phyloP scores from a whole-genome alignment of 305 asterid genomes.

The Fraxinus floribunda region DNA sequence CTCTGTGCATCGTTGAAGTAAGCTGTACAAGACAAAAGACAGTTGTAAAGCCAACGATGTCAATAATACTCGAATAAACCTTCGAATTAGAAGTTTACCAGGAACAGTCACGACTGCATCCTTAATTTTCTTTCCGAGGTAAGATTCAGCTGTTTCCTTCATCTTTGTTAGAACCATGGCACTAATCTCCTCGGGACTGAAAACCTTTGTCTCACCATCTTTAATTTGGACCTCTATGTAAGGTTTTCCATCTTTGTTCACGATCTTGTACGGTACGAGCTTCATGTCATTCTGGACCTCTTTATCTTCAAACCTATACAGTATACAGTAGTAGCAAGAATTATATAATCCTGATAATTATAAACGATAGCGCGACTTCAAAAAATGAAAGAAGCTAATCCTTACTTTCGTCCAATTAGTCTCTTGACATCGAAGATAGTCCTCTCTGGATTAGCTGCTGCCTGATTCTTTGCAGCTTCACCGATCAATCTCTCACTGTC shows the following conservation, averaged over 20 bases:
- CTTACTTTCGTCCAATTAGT: conserved; percentile 76
- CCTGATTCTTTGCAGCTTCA: conserved; percentile 78
- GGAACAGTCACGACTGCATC: too few relatives aligned
- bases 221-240: conserved; percentile 58
- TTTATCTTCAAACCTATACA: conserved; percentile 66
- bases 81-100: too few relatives aligned
- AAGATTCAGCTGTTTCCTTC: too few relatives aligned
- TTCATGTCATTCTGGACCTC: conserved; percentile 80
- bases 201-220: conserved; percentile 78
- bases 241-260: conserved; percentile 75
- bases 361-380: not conserved
- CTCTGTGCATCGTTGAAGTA: conserved; percentile 93
- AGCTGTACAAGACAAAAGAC: conserved; percentile 39
- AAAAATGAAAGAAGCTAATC: not conserved
- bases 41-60: not conserved
- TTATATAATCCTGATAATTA: conserved; percentile 2
- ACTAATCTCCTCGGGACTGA: conserved; percentile 81
- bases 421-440: conserved; percentile 78
- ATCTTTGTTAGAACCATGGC: conserved; percentile 47
- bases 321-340: conserved; percentile 8
- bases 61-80: too few relatives aligned
- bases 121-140: too few relatives aligned
- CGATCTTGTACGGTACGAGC: conserved; percentile 71
- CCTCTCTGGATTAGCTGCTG: conserved; percentile 67
- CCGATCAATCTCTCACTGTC: conserved; percentile 70